phyloP scores from a whole-genome alignment of 1,139 yeast genomes.

The Suhomyces ambrosiae region DNA sequence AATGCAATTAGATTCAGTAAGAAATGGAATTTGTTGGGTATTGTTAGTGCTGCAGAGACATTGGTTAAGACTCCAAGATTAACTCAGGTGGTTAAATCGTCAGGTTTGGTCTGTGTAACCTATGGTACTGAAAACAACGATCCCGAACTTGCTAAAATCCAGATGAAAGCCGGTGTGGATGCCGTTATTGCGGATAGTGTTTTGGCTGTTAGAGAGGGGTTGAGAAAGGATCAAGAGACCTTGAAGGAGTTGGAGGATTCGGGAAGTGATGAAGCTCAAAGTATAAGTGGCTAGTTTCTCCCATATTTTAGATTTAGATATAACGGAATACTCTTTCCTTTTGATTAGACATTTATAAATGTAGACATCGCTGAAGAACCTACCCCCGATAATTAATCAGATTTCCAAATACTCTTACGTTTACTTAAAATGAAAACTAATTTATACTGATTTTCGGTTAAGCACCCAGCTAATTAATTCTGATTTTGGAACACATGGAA shows the following conservation, averaged over 20 bases:
- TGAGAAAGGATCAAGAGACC: conserved; percentile 42
- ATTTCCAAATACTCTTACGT: too few relatives aligned
- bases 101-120: conserved; percentile 91
- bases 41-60: conserved; percentile 87
- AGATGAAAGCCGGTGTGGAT: conserved; percentile 93
- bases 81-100: conserved; percentile 83
- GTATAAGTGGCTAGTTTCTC: neutral
- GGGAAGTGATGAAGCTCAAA: conserved; percentile 10
- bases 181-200: conserved; percentile 97
- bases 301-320: too few relatives aligned
- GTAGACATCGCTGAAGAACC: too few relatives aligned
- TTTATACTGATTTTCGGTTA: too few relatives aligned
- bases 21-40: conserved; percentile 89
- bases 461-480: too few relatives aligned
- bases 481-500: too few relatives aligned
- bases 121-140: conserved; percentile 86
- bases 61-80: conserved; percentile 85
- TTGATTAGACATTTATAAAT: too few relatives aligned
- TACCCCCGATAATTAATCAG: too few relatives aligned
- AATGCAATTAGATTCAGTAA: conserved; percentile 90
- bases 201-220: conserved; percentile 85
- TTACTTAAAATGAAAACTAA: too few relatives aligned
- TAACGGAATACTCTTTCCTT: too few relatives aligned
- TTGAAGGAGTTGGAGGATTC: conserved; percentile 17
- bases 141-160: conserved; percentile 81